These are phyloP conservation scores for Mucor indicus DNA, from an alignment of 371 early-diverging fungal species.

Conservation along the genomic window DNA sequence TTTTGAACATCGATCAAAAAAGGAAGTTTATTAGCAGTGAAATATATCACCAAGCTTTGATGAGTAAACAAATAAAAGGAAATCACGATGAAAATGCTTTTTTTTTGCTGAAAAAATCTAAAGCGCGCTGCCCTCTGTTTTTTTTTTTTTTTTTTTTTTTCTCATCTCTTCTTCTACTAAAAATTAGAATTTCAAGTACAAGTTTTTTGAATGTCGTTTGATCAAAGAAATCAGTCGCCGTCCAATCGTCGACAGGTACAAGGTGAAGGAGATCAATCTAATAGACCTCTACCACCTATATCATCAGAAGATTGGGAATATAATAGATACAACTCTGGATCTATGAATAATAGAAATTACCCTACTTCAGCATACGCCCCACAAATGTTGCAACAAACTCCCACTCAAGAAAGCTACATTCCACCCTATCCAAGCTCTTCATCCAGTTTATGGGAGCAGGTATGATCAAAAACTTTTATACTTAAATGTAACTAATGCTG, in stretches of 20 bases:
- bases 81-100: too few relatives aligned
- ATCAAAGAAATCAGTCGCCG: constrained; percentile 29
- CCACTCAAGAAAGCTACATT: neutral
- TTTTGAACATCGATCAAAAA: too few relatives aligned
- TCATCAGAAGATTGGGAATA: constrained; percentile 18
- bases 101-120: neutral
- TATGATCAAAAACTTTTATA: neutral
- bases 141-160: constrained; percentile 8
- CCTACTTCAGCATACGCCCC: neutral
- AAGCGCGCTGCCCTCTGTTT: neutral
- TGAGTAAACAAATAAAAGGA: too few relatives aligned
- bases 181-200: neutral
- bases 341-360: constrained; percentile 4
- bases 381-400: neutral
- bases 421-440: neutral
- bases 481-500: neutral
- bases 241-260: constrained; percentile 24
- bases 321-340: constrained; percentile 13
- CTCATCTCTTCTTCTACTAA: neutral
- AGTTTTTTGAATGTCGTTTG: constrained; percentile 34
- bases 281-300: constrained; percentile 3
- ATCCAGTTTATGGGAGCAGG: constrained; percentile 10
- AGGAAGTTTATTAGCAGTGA: too few relatives aligned
- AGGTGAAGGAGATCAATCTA: constrained; percentile 8
- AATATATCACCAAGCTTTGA: too few relatives aligned